Evolutionary conservation across 2,329 filamentous ascomycete species (phyloP), one percentile per base, ranked within the genome.

Genomic region (Rugonectria rugulosa): DNA sequence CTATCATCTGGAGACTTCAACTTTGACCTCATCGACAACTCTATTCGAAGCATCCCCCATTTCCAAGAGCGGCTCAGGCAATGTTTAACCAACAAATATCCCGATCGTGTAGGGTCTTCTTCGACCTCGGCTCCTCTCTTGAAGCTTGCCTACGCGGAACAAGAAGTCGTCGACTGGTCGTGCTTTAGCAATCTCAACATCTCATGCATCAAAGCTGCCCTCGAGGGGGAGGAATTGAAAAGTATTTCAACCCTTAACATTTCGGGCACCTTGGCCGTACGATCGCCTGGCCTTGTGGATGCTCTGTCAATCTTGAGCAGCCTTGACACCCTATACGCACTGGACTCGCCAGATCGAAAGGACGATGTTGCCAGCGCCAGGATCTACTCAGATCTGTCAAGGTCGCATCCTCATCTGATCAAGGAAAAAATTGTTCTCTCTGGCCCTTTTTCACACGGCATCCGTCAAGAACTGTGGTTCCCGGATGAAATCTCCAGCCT

Each of bases 341-440:
- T 56, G 7, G 42, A 47, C 15, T 17, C 20, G 8, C 52, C 51
- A 6, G 14, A 34, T 9, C 36, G 46, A 1, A 14, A 56, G 19
- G 26, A 43, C 11, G 42, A 51, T 17, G 5, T 17, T 19, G 8
- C 6, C 5, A 52, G 27, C 31, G 29, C 24, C 17, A 14, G 32
- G 17, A 15, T 51, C 4, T 55, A 55, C 14, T 27, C 44, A 2
- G 37, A 48, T 24, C 36, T 58, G 2, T 29, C 26, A 11, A 38
- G 15, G 17, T 31, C 23, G 7, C 21, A 15, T 17, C 21, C 20
- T 5, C 26, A 9, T 4, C 21, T 37, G 2, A 27, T 19, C n/a
- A 15, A 43, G 15, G 38, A 52, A 12, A 58, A 52, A 19, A 24
- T 58, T 26, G 48, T 37, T 5, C 29, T 58, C 14, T 47, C 56